Evolutionary conservation across 1,284 basidiomycete species (phyloP).

Genomic region (Leccinum ponderosum): DNA sequence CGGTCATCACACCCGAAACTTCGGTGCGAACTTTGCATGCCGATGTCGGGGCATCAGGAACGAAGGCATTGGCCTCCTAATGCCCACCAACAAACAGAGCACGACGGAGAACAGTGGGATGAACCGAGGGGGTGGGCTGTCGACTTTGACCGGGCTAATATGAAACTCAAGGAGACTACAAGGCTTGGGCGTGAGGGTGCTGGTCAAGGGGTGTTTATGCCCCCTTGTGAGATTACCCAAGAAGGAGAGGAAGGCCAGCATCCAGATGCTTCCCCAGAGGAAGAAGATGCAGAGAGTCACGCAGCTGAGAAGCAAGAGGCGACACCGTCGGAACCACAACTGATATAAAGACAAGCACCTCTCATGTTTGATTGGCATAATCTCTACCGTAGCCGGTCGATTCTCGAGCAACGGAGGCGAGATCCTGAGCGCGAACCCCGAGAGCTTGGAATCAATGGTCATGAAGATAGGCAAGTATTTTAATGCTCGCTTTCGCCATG

Average conservation of each 20-base stretch:
- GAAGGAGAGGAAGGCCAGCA: constrained; percentile 7
- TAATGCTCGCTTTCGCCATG: not conserved
- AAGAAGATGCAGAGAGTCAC: constrained; percentile 4
- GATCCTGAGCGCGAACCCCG: constrained; percentile 47
- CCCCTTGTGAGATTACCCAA: constrained; percentile 10
- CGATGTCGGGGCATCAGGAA: constrained; percentile 27
- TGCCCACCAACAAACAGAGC: constrained; percentile 28
- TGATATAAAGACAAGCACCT: constrained; percentile 31
- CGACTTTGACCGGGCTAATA: constrained; percentile 34
- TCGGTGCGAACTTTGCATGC: constrained; percentile 25
- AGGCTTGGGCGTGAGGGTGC: constrained; percentile 14
- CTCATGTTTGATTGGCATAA: constrained; percentile 58
- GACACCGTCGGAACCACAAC: constrained; percentile 14
- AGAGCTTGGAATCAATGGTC: constrained; percentile 47
- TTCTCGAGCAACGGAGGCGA: constrained; percentile 61
- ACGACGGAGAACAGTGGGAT: constrained; percentile 32
- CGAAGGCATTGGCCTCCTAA: constrained; percentile 33
- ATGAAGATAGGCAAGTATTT: constrained; percentile 32
- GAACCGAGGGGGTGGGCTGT: constrained; percentile 33
- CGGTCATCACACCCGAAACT: constrained; percentile 19
- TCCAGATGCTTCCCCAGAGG: constrained; percentile 8
- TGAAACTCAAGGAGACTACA: constrained; percentile 24
- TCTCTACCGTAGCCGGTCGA: constrained; percentile 56
- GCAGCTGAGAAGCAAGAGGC: constrained; percentile 11
- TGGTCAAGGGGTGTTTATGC: constrained; percentile 22